Evolutionary conservation across 1,284 basidiomycete genomes (phyloP).

Genomic region (Ustilago esculenta): DNA sequence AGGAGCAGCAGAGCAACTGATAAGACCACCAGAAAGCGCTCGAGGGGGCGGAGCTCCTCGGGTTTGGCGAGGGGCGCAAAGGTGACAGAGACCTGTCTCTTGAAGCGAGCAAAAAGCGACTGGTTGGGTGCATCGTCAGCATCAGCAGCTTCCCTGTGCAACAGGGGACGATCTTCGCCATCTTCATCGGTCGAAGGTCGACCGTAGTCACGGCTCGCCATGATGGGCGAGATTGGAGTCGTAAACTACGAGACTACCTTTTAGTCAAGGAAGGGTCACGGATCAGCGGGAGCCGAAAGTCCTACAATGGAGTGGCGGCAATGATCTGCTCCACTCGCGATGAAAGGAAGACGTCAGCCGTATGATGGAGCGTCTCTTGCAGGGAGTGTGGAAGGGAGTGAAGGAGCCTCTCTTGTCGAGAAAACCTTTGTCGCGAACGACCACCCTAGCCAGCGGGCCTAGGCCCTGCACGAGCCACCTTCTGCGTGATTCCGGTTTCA

Average conservation of each 20-base stretch:
- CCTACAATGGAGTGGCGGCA: no score
- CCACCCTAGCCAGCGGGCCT: no score
- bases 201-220: slow-evolving; percentile 42
- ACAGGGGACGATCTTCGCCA: slow-evolving; percentile 40
- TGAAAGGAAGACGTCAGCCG: no score
- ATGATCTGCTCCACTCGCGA: no score
- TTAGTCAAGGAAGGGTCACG: no score
- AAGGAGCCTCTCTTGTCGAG: no score
- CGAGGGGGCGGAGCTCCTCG: slow-evolving; percentile 83
- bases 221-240: slow-evolving; percentile 10
- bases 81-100: slow-evolving; percentile 38
- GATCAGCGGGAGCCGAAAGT: no score
- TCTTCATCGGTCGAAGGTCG: slow-evolving; percentile 48
- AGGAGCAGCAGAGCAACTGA: slow-evolving; percentile 82
- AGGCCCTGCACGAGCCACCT: slow-evolving; percentile 12
- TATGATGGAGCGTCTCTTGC: background rate
- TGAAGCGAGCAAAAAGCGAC: slow-evolving; percentile 31
- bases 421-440: no score
- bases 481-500: no score
- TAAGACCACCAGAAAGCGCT: slow-evolving; percentile 80
- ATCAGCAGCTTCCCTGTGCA: slow-evolving; percentile 6
- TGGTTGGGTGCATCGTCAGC: slow-evolving; percentile 5
- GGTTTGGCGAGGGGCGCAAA: slow-evolving; percentile 67
- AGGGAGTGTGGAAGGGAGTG: background rate
- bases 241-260: no score